Evolutionary conservation across 2,329 filamentous ascomycete genomes (phyloP).

Genomic region (Sporothrix globosa): DNA sequence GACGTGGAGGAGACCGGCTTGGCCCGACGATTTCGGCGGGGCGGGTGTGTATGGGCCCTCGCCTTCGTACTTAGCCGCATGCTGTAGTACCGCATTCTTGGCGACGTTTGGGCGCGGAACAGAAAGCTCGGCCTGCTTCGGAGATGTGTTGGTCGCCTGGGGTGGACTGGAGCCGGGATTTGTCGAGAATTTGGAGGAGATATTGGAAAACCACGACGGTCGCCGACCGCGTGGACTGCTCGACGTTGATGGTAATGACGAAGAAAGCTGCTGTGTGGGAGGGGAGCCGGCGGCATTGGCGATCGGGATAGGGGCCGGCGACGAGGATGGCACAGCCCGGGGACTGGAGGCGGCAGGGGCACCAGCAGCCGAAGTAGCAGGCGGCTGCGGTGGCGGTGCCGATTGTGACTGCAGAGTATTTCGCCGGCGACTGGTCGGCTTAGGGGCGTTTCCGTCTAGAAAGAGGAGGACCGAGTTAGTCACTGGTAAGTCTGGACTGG

Average conservation of each 20-base stretch:
- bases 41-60: conserved; percentile 72
- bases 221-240: conserved; percentile 51
- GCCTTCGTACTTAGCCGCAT: conserved; percentile 59
- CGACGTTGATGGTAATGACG: conserved; percentile 21
- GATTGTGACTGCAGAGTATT: conserved; percentile 40
- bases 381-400: conserved; percentile 2
- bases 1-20: conserved; percentile 77
- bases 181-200: conserved; percentile 89
- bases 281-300: background rate
- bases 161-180: conserved; percentile 42
- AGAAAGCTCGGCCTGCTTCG: conserved; percentile 50
- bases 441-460: conserved; percentile 42
- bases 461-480: background rate
- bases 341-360: conserved; percentile 19
- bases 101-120: conserved; percentile 55
- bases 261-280: conserved; percentile 16
- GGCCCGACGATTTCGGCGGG: conserved; percentile 65
- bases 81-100: conserved; percentile 63
- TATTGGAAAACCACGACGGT: conserved; percentile 89
- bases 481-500: background rate
- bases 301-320: conserved; percentile 12
- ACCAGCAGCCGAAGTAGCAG: background rate
- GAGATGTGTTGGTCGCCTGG: conserved; percentile 43
- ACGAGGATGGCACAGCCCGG: background rate
- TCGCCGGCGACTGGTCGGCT: conserved; percentile 38